Percentiles rank a stretch among this genome's conserved stretches.
phyloP scores from a whole-genome alignment of 1,284 basidiomycete genomes.

The Limonomyces culmigenus region DNA sequence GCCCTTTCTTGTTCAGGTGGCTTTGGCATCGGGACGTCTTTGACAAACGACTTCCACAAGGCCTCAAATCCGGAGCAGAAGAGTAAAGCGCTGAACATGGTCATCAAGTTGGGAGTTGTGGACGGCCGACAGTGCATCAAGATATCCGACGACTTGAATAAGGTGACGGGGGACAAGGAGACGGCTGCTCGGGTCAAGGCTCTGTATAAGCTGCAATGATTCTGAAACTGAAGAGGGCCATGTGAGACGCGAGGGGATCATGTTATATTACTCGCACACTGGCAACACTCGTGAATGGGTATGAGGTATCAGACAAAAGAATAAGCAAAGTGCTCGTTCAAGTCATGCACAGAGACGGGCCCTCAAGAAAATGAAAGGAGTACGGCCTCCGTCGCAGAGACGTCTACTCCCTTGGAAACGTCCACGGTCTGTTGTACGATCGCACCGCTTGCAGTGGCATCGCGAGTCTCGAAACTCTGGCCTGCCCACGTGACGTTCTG shows the following conservation, averaged over 20 bases:
- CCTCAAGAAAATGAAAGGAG: too few species aligned
- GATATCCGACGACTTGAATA: constrained; percentile 79
- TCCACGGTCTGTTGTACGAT: constrained; percentile 17
- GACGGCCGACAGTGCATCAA: constrained; percentile 71
- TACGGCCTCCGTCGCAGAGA: constrained; percentile 38
- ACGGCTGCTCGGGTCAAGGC: constrained; percentile 27
- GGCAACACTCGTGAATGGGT: too few species aligned
- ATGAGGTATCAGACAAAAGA: too few species aligned
- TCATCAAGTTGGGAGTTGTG: constrained; percentile 76
- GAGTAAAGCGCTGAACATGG: constrained; percentile 81
- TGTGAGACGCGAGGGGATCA: too few species aligned
- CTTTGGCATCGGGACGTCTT: constrained; percentile 83
- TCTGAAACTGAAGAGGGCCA: too few species aligned
- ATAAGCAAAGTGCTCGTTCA: too few species aligned
- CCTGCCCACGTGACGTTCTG: constrained; percentile 44
- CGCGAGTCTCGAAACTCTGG: constrained; percentile 41
- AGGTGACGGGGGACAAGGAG: constrained; percentile 34
- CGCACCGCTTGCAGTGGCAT: constrained; percentile 27
- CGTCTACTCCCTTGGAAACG: constrained; percentile 26
- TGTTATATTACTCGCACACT: too few species aligned
- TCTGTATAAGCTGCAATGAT: too few species aligned
- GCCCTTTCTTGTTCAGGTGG: constrained; percentile 39
- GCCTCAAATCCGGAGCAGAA: constrained; percentile 34
- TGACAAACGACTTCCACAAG: constrained; percentile 77
- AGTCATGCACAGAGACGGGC: too few species aligned